phyloP scores from a whole-genome alignment of 83 land plant species.

The Thuja plicata region DNA sequence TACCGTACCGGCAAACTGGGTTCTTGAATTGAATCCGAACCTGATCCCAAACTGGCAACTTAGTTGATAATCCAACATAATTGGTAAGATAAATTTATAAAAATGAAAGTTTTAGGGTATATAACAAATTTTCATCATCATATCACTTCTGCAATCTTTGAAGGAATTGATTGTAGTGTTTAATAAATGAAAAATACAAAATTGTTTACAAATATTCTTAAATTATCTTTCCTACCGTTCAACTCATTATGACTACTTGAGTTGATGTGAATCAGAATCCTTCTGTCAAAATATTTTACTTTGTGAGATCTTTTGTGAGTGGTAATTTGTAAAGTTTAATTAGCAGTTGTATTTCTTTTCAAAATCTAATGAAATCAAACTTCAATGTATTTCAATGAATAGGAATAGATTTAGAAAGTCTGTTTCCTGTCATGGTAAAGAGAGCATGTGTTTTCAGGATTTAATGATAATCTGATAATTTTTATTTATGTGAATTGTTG shows the following conservation, averaged over 20 bases:
- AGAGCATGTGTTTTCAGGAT: not conserved
- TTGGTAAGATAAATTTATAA: too few species aligned
- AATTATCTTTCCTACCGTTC: not conserved
- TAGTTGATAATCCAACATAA: too few species aligned
- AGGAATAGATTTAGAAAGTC: not conserved
- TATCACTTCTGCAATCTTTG: not conserved
- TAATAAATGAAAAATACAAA: not conserved
- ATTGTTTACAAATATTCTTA: not conserved
- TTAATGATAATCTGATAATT: not conserved
- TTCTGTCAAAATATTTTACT: not conserved
- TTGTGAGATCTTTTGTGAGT: not conserved
- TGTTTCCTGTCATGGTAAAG: not conserved
- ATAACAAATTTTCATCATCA: not conserved
- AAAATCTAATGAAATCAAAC: not conserved
- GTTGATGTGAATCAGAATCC: not conserved
- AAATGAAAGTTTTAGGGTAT: too few species aligned
- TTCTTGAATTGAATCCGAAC: too few species aligned
- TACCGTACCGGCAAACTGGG: too few species aligned
- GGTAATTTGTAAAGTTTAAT: not conserved
- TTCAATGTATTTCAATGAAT: not conserved
- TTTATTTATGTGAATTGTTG: constrained; percentile 4
- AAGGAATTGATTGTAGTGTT: not conserved
- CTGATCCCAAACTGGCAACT: too few species aligned
- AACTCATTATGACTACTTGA: not conserved
- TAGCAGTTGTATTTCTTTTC: not conserved